Evolutionary conservation across 495 filamentous ascomycete genomes (phyloP), one percentile per base, ranked within the genome.

Genomic region (Glarea lozoyensis): DNA sequence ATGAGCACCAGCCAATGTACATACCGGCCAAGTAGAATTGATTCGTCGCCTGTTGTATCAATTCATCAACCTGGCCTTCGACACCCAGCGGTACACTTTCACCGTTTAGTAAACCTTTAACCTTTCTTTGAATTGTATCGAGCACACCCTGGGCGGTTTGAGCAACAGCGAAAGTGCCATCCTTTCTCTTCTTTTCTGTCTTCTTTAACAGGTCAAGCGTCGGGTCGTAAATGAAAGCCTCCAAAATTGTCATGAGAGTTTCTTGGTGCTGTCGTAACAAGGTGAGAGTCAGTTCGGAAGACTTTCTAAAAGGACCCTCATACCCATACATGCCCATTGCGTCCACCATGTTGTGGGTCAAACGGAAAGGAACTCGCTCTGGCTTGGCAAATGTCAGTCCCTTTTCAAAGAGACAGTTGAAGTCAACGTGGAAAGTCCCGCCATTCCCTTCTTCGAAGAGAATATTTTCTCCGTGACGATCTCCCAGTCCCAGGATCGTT

Each of bases 341-440:
- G 54, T 93, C 86, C 11, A 89, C 71, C 89, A 99, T 97, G 63
- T 99, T 97, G 61, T 95, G 88, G 7, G 92, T 99, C 30, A 99
- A 71, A 15, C 92, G 86, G 70, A 99, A 99, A n/a, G 92, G 92
- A 12, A 99, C 92, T 35, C 82, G 68, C 59, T 99, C 92, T 0
- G 92, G 90, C 66, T 90, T 89, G 45, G 87, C 84, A 54, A 99
- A 97, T 0, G 88, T 95, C 46, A 90, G 76, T 9, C 93, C 92
- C 66, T 97, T 99, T 69, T 99, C 93, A 61, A 99, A 99, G 16
- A 99, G 82, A 64, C 92, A 99, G 64, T 99, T 99, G 73, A 99
- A 99, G 65, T 99, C 92, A 38, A 99, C 92, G 63, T 99, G 92
- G 55, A 97, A 79, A 18, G 93, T 79, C 42, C 94, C 93, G 34